Percentiles rank a stretch among this genome's conserved stretches.
phyloP scores from a whole-genome alignment of 306 rosid genomes.

The Delonix regia region DNA sequence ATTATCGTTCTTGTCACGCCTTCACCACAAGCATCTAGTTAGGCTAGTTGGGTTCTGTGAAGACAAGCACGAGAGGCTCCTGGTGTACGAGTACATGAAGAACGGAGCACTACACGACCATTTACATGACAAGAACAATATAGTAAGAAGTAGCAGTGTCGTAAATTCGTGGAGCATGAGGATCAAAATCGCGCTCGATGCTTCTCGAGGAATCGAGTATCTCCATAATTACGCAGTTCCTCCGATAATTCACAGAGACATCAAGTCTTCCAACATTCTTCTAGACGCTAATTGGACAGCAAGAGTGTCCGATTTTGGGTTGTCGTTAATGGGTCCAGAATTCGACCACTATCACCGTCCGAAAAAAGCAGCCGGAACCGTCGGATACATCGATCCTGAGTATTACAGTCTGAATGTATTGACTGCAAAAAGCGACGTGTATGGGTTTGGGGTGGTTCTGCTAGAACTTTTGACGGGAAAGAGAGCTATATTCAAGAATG shows the following conservation, averaged over 20 bases:
- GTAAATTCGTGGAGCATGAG: constrained; percentile 82
- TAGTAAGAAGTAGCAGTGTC: constrained; percentile 55
- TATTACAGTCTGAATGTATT: constrained; percentile 85
- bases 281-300: constrained; percentile 75
- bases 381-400: constrained; percentile 97
- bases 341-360: constrained; percentile 50
- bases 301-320: constrained; percentile 90
- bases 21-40: constrained; percentile 91
- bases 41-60: constrained; percentile 87
- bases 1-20: constrained; percentile 78
- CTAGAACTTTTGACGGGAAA: constrained; percentile 90
- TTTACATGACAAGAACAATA: constrained; percentile 71
- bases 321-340: constrained; percentile 81
- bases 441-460: constrained; percentile 86
- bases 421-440: constrained; percentile 91
- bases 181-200: constrained; percentile 87
- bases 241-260: constrained; percentile 86
- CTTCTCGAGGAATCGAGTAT: constrained; percentile 90
- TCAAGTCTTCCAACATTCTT: constrained; percentile 86
- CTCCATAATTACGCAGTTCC: constrained; percentile 97
- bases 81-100: constrained; percentile 92
- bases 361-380: constrained; percentile 77
- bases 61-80: constrained; percentile 78
- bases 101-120: constrained; percentile 86
- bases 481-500: constrained; percentile 76